Percentiles rank a stretch among this genome's conserved stretches.
Conservation (phyloP, 1,284 basidiomycete genomes). For the Rhodotorula mucilaginosa region DNA sequence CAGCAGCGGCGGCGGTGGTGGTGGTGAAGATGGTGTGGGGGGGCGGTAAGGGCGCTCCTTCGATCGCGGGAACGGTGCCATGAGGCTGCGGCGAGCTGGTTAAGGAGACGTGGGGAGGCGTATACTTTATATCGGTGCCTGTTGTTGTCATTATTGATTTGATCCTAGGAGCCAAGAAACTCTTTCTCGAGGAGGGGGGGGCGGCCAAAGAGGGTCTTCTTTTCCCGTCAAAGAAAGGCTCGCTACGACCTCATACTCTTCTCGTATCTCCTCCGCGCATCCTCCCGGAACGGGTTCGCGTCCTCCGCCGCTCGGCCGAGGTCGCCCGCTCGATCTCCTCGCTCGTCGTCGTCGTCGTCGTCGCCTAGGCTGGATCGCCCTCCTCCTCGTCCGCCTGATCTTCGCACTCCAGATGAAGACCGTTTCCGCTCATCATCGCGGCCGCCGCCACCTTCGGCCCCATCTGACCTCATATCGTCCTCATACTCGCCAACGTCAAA, state of each 20-base stretch:
- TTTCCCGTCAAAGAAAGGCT: neutral
- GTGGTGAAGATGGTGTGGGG: neutral
- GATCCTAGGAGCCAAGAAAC: too few species aligned
- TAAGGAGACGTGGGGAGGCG: too few species aligned
- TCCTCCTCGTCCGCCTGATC: neutral
- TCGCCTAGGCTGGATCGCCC: too few species aligned
- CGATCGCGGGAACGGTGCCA: too few species aligned
- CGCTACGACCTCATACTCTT: neutral
- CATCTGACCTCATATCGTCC: neutral
- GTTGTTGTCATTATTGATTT: neutral
- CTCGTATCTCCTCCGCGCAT: neutral
- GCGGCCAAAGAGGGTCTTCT: neutral
- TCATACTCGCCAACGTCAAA: conserved; percentile 38
- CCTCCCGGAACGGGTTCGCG: conserved; percentile 14
- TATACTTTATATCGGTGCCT: neutral
- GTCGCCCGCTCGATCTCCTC: conserved; percentile 22
- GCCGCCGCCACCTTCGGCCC: too few species aligned
- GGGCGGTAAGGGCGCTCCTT: too few species aligned
- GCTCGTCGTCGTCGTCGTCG: conserved; percentile 9
- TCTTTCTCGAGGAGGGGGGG: too few species aligned
- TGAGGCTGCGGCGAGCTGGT: too few species aligned
- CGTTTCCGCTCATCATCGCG: neutral
- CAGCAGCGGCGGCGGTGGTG: neutral
- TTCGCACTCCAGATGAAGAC: neutral
- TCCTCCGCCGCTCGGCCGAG: conserved; percentile 16